Conservation (phyloP, 2,329 filamentous ascomycete genomes). For the Claviceps arundinis region DNA sequence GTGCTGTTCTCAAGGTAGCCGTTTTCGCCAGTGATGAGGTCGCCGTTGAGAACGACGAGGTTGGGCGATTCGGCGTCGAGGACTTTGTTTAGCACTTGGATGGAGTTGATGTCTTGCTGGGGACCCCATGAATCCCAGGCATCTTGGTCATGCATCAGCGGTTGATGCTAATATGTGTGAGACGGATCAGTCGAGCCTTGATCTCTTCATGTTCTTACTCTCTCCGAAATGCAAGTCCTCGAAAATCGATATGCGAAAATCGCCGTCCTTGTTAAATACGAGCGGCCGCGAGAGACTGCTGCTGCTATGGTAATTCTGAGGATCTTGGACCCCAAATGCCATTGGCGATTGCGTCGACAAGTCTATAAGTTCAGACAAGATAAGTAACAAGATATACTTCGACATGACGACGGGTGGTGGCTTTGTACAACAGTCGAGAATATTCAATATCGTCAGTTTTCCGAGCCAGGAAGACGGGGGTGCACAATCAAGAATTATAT, state of each 20-base stretch:
- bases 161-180: too few species aligned
- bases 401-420: conserved; percentile 1
- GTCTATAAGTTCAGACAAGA: neutral
- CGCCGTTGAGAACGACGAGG: conserved; percentile 57
- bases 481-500: too few species aligned
- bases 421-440: too few species aligned
- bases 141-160: conserved; percentile 16
- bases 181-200: neutral
- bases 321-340: neutral
- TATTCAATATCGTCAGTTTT: neutral
- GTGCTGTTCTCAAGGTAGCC: conserved; percentile 40
- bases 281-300: conserved; percentile 5
- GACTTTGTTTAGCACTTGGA: conserved; percentile 42
- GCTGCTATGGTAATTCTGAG: neutral
- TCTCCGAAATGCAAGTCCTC: conserved; percentile 62
- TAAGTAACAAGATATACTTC: neutral
- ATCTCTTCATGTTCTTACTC: conserved; percentile 34
- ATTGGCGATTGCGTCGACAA: neutral
- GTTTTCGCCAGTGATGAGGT: conserved; percentile 57
- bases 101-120: conserved; percentile 42
- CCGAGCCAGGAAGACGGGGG: neutral
- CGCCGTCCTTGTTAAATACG: conserved; percentile 28
- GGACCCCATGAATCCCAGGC: conserved; percentile 31
- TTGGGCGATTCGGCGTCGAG: conserved; percentile 43
- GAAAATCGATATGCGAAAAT: conserved; percentile 46